Evolutionary conservation across 371 early-diverging fungal species (phyloP).

Genomic region (Mucor irregularis): DNA sequence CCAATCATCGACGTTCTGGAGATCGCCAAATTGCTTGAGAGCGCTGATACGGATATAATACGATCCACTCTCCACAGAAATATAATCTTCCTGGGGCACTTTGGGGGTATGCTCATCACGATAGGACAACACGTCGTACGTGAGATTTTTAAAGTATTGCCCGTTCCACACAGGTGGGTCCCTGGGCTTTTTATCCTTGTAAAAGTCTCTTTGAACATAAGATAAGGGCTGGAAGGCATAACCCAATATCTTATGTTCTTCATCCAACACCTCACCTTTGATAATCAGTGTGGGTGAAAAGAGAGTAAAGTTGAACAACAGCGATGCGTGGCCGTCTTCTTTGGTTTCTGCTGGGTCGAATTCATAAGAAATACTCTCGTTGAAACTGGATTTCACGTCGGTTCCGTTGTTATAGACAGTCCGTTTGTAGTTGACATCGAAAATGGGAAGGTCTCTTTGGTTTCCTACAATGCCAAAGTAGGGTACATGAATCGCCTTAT

Average conservation of each 20-base stretch:
- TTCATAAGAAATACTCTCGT: background rate
- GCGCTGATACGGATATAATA: conserved; percentile 6
- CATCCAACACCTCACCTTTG: background rate
- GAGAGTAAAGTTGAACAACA: background rate
- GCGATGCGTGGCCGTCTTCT: no score
- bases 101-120: background rate
- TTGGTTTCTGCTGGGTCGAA: background rate
- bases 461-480: conserved; percentile 54
- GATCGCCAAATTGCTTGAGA: conserved; percentile 7
- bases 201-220: background rate
- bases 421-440: background rate
- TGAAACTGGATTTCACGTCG: background rate
- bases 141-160: background rate
- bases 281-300: background rate
- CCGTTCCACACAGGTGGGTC: background rate
- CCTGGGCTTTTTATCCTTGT: background rate
- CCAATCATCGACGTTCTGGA: background rate
- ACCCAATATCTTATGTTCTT: background rate
- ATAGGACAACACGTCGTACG: background rate
- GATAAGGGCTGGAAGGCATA: background rate
- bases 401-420: background rate
- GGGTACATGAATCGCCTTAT: conserved; percentile 37
- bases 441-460: conserved; percentile 27
- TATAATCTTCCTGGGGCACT: background rate
- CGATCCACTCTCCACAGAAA: background rate